Base-by-base conservation (phyloP, 2,329 filamentous ascomycete species). In the Curvularia spicifera region DNA sequence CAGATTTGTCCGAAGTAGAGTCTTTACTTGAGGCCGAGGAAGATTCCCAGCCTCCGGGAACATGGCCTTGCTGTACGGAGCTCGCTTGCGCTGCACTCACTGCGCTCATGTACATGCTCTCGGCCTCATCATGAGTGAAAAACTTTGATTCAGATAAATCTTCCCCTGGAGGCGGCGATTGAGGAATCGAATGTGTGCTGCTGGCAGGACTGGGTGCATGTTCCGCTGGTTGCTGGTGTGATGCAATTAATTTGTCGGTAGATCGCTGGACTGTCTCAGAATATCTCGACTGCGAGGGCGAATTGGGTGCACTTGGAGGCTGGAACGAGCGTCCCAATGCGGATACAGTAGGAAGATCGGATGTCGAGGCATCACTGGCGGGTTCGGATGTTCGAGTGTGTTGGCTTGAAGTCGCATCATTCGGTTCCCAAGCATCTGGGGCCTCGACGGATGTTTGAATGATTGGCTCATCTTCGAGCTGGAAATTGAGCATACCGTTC, bases 61-160 rank as follows among this genome's bases (percentile, higher is more conserved):
- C 64, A 39, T 72, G 61, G 26, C 53, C 59, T 5, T 56, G 50
- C 29, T 62, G 66, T 24, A 67, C 66, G 9, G 65, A 57, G 39
- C 55, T 51, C 2, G 51, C 59, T 24, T 75, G 72, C 9, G 71
- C 72, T 37, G 78, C 76, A 57, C 83, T 86, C 54, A 87, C 78
- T 10, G 84, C 86, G 69, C 87, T 94, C 87, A 93, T 89, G 68
- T 95, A 96, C 88, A 96, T 91, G 73, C 91, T 95, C 70, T 91
- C 88, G 0, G 90, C 91, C 61, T 94, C 90, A 60, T 92, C 89
- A 57, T 92, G 90, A 35, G 86, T 91, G 69, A 90, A 94, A 1
- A 93, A 71, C 40, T 85, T 88, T 5, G 91, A 94, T 61, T 78
- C 67, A 12, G 76, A 56, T 26, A 78, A 56, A 51, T 73, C 72